phyloP scores from a whole-genome alignment of 495 filamentous ascomycete species.

The Penicillium turbatum region DNA sequence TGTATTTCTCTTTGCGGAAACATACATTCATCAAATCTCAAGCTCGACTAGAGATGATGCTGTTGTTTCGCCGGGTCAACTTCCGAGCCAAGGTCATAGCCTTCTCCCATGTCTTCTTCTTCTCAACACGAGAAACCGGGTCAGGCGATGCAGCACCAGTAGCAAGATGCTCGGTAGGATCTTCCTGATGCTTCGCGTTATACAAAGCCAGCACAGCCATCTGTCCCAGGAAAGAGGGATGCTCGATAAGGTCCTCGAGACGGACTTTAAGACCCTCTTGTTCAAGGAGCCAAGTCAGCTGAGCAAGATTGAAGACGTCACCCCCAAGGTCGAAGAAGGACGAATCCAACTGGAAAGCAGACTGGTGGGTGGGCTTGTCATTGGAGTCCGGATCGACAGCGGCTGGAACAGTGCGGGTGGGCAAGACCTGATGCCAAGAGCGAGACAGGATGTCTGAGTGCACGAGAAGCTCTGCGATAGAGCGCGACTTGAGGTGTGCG shows the following conservation, averaged over 20 bases:
- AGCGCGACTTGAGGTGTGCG: constrained; percentile 39
- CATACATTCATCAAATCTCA: constrained; percentile 6
- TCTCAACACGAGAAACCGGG: constrained; percentile 14
- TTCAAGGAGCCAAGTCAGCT: constrained; percentile 44
- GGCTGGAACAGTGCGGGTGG: constrained; percentile 15
- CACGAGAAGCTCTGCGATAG: constrained; percentile 43
- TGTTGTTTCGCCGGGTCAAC: constrained; percentile 25
- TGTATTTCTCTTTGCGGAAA: neutral
- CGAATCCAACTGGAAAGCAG: constrained; percentile 40
- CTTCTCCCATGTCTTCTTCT: constrained; percentile 31
- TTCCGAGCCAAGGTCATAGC: constrained; percentile 32
- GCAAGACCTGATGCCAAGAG: constrained; percentile 50
- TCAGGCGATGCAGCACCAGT: constrained; percentile 13
- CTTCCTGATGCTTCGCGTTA: constrained; percentile 27
- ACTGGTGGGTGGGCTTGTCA: constrained; percentile 11
- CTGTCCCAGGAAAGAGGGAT: constrained; percentile 48
- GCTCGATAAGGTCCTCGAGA: constrained; percentile 48
- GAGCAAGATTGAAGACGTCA: constrained; percentile 50
- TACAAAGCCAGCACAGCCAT: constrained; percentile 42
- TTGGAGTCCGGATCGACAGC: constrained; percentile 3
- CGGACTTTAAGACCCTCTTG: constrained; percentile 47
- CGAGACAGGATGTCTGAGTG: constrained; percentile 45
- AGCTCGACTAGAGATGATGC: constrained; percentile 14
- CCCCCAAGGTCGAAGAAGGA: constrained; percentile 53
- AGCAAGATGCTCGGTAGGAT: constrained; percentile 15